Base-by-base conservation (phyloP, 1,284 basidiomycete species). In the Ceratobasidium sp. region DNA sequence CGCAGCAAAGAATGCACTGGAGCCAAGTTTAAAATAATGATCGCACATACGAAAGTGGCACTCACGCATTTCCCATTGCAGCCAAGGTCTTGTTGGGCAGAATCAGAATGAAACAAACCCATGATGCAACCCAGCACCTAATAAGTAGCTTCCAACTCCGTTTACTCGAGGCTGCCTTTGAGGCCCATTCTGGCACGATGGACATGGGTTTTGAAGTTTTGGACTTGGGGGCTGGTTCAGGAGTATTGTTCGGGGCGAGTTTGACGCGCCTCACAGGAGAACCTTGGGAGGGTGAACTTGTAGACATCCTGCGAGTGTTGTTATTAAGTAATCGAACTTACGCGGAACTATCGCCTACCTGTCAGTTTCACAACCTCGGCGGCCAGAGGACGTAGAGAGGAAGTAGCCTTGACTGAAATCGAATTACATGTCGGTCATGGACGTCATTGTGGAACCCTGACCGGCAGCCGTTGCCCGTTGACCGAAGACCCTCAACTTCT, bases 41-140 rank as follows among this genome's bases (percentile, higher is more conserved):
- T 27, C 1, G 5, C 7, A 47, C 10, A 7, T 8, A 47, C 7
- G 22, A 47, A 31, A 34, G 35, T 49, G 15, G 25, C 17, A 71
- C 70, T n/a, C 42, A 71, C 70, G 70, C 70, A 43, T 71, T 68
- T 20, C 70, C 70, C 64, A 71, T 57, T 10, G 34, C 56, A 17
- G 15, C 32, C 10, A 71, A 38, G 22, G 65, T 53, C 35, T 56
- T 54, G 45, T 62, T 68, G 15, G 70, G 70, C 20, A 71, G 42
- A 15, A 71, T 54, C 29, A 71, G 27, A 45, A 71, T 27, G 40
- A 71, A 50, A 22, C 47, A 54, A 43, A 69, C 40, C 70, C 70
- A 71, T 31, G 65, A 58, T 15, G 65, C 70, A 35, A 71, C 35
- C 70, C 70, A 71, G 40, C 70, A 71, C 35, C 70, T 31, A 27